A percentile compares a stretch with the other conserved stretches of the same genome.
Conservation (phyloP, 1,284 basidiomycete genomes). For the Tilletia setariae region DNA sequence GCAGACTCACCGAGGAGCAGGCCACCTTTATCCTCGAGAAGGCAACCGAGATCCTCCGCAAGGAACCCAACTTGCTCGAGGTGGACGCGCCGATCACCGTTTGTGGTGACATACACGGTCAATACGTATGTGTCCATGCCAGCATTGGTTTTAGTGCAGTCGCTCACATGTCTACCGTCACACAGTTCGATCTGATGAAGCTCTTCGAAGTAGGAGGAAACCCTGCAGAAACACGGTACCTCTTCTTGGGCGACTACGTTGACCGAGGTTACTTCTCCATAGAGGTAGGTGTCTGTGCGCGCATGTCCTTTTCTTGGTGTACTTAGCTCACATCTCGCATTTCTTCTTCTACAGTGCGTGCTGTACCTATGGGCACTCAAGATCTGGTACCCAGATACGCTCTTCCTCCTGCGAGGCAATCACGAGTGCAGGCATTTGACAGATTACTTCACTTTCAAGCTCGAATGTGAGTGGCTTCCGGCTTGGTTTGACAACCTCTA, state of each 20-base stretch:
- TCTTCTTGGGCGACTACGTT: slow-evolving; percentile 54
- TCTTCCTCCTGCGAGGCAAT: slow-evolving; percentile 54
- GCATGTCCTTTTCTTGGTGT: neutral
- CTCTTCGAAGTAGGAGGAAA: slow-evolving; percentile 54
- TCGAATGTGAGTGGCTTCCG: slow-evolving; percentile 38
- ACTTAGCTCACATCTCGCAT: neutral
- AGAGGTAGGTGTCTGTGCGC: slow-evolving; percentile 30
- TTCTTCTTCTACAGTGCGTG: slow-evolving; percentile 35
- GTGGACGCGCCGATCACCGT: slow-evolving; percentile 88
- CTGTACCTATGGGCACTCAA: slow-evolving; percentile 53
- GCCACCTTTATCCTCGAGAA: slow-evolving; percentile 80
- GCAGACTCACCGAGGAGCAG: slow-evolving; percentile 78
- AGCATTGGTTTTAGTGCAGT: neutral
- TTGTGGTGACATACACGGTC: slow-evolving; percentile 53
- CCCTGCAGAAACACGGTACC: slow-evolving; percentile 52
- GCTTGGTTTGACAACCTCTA: neutral
- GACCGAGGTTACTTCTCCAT: slow-evolving; percentile 54
- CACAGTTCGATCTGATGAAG: slow-evolving; percentile 52
- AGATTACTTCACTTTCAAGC: slow-evolving; percentile 54
- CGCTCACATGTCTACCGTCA: neutral
- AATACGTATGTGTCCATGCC: slow-evolving; percentile 31
- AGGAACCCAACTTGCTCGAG: slow-evolving; percentile 83
- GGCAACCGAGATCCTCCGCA: slow-evolving; percentile 67
- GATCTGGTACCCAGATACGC: slow-evolving; percentile 53
- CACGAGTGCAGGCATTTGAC: slow-evolving; percentile 54